These are phyloP conservation scores for Graphilbum ipis-grandicollis DNA, from an alignment of 2,329 filamentous ascomycete genomes.

Conservation along the genomic window DNA sequence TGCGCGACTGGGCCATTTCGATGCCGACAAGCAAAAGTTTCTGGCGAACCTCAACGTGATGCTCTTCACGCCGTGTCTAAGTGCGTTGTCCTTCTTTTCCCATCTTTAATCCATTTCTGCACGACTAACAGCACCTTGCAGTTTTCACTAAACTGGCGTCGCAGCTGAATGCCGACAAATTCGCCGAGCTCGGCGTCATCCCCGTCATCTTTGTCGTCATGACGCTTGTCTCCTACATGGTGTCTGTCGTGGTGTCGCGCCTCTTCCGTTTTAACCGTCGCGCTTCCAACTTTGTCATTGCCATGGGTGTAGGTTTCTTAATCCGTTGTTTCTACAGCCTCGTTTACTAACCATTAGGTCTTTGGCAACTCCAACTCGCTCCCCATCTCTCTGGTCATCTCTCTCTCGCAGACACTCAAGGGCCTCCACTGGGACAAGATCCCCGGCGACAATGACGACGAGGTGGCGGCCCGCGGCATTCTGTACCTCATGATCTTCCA, in stretches of 20 bases:
- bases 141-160: slow-evolving; percentile 96
- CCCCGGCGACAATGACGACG: slow-evolving; percentile 83
- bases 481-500: slow-evolving; percentile 95
- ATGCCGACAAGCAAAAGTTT: slow-evolving; percentile 91
- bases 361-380: slow-evolving; percentile 98
- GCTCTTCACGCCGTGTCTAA: slow-evolving; percentile 91
- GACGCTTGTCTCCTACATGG: slow-evolving; percentile 69
- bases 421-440: slow-evolving; percentile 89
- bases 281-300: slow-evolving; percentile 83
- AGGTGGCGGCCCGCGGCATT: slow-evolving; percentile 85
- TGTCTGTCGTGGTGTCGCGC: slow-evolving; percentile 53
- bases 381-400: slow-evolving; percentile 88
- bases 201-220: slow-evolving; percentile 87
- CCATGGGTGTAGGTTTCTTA: slow-evolving; percentile 66
- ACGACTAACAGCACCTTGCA: slow-evolving; percentile 18
- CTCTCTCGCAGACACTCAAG: slow-evolving; percentile 76
- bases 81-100: slow-evolving; percentile 22
- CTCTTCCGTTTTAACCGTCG: slow-evolving; percentile 69
- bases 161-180: slow-evolving; percentile 79
- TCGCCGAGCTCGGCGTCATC: slow-evolving; percentile 80
- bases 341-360: slow-evolving; percentile 30
- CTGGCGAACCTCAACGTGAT: slow-evolving; percentile 90
- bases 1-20: slow-evolving; percentile 78
- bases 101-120: background rate
- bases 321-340: background rate